Conservation (phyloP, 2,329 filamentous ascomycete genomes). For the Monilinia laxa region DNA sequence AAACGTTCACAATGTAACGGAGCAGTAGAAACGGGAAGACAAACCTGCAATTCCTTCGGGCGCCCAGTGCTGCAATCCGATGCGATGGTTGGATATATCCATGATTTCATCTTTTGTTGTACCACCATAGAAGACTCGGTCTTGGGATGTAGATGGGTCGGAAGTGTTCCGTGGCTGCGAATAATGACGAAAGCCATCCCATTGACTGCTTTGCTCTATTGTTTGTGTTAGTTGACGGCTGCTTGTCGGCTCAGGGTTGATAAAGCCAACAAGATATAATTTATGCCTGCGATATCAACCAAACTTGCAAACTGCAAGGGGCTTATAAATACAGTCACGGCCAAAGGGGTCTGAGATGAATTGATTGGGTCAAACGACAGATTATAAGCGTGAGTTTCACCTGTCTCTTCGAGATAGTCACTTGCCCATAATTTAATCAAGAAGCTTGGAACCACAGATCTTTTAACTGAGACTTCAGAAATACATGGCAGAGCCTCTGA, state of each 20-base stretch:
- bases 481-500: neutral
- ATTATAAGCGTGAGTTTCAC: neutral
- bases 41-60: slow-evolving; percentile 47
- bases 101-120: slow-evolving; percentile 48
- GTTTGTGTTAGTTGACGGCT: neutral
- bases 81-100: slow-evolving; percentile 46
- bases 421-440: neutral
- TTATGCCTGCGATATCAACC: neutral
- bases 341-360: neutral
- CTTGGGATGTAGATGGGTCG: slow-evolving; percentile 31
- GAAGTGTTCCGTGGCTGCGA: slow-evolving; percentile 43
- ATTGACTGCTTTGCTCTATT: slow-evolving; percentile 49
- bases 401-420: neutral
- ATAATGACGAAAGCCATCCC: slow-evolving; percentile 53
- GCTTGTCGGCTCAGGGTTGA: neutral
- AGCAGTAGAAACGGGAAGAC: neutral
- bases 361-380: neutral
- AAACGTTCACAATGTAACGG: neutral
- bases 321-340: neutral
- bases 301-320: neutral
- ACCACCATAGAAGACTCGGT: slow-evolving; percentile 51
- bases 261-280: neutral
- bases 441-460: neutral
- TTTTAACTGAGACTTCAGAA: no score
- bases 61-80: slow-evolving; percentile 51